Conservation (phyloP, 2,329 filamentous ascomycete species). For the Colletotrichum chlorophyti region DNA sequence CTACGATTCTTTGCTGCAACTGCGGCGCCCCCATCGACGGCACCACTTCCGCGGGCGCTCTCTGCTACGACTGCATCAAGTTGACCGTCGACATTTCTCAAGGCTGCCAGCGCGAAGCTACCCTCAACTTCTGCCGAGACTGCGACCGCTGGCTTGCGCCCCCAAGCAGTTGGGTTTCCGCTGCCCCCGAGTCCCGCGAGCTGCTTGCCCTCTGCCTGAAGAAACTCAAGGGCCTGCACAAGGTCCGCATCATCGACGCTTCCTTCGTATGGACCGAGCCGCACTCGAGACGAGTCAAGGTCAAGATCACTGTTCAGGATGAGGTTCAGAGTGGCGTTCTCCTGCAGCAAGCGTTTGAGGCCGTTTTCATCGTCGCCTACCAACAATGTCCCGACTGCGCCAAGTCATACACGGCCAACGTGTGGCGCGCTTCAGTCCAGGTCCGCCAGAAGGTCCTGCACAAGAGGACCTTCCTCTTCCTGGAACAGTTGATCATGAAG, state of each 20-base stretch:
- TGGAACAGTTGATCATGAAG: slow-evolving; percentile 96
- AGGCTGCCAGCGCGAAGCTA: slow-evolving; percentile 89
- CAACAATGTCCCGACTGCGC: slow-evolving; percentile 95
- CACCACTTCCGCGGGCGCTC: slow-evolving; percentile 81
- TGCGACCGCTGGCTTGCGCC: slow-evolving; percentile 94
- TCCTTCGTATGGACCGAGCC: slow-evolving; percentile 98
- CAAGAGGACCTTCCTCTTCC: slow-evolving; percentile 76
- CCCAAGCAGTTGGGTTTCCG: slow-evolving; percentile 85
- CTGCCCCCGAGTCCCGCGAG: slow-evolving; percentile 87
- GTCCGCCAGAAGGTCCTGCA: slow-evolving; percentile 96
- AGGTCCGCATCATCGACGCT: slow-evolving; percentile 93
- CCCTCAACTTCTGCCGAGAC: slow-evolving; percentile 89
- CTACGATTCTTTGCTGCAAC: slow-evolving; percentile 88
- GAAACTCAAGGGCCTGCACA: slow-evolving; percentile 84
- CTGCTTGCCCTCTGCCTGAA: slow-evolving; percentile 89
- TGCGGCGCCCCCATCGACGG: slow-evolving; percentile 96
- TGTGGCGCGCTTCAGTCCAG: slow-evolving; percentile 92
- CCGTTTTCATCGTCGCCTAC: slow-evolving; percentile 87
- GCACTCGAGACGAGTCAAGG: slow-evolving; percentile 88
- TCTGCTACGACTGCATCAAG: slow-evolving; percentile 96
- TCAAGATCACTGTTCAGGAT: slow-evolving; percentile 93
- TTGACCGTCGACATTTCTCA: slow-evolving; percentile 91
- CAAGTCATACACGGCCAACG: slow-evolving; percentile 96
- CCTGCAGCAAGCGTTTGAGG: slow-evolving; percentile 94
- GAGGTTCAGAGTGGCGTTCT: slow-evolving; percentile 67